Evolutionary conservation across 2,329 filamentous ascomycete genomes (phyloP), one percentile per base, ranked within the genome.

Genomic region (Stromatinia cepivora): DNA sequence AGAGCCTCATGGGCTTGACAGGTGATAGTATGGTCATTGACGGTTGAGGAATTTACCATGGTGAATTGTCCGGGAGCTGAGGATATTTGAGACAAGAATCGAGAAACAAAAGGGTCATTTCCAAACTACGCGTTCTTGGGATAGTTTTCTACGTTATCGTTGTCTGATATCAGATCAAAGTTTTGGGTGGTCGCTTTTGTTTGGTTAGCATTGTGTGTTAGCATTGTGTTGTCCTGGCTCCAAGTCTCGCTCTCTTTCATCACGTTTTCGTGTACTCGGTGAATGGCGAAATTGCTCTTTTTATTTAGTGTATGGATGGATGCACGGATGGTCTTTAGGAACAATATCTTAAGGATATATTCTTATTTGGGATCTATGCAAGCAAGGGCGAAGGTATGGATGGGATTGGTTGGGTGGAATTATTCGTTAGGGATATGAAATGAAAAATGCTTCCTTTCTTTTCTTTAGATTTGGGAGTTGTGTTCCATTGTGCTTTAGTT

Each of bases 1-100:
- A 66, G n/a, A 66, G 50, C 42, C 52, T 66, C 15, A 42, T 69
- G 66, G 42, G 45, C 1, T 64, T 69, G 66, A 56, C 66, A 8
- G 50, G 61, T 50, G 67, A 69, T 25, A 57, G 67, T 48, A 68
- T 68, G 66, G 48, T 56, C 36, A 62, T 68, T 54, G 66, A 68
- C 54, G 66, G 57, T 45, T 68, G 66, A 68, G 10, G 42, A 39
- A 28, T 13, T 39, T 20, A 39, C 22, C n/a, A 36, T 64, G 9
- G n/a, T 9, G 17, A 28, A 22, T 53, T 52, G n/a, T 20, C 13
- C 61, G 13, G 15, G 34, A 52, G 22, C 28, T 52, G 34, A 42
- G n/a, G 22, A 25, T 39, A 22, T 2, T 11, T 25, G n/a, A 64
- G 46, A 25, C 13, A 42, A 63, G n/a, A 17, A 45, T 1, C 7